Percentiles rank a stretch among this genome's conserved stretches.
These are phyloP conservation scores for Solanum hybrid DNA, from an alignment of 305 asterid species.

Conservation along the genomic window DNA sequence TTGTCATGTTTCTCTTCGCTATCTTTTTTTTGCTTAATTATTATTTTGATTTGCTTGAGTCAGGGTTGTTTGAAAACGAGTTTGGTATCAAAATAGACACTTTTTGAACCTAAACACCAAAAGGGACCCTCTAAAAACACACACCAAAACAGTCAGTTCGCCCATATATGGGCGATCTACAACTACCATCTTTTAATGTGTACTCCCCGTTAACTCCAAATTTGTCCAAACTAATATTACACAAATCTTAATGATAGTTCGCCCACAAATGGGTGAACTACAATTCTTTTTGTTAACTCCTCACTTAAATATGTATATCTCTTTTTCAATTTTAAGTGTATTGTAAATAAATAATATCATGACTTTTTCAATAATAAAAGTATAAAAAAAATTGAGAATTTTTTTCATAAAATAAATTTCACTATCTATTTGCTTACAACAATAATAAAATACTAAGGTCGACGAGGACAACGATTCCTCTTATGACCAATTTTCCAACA, in stretches of 20 bases:
- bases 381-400: too few relatives aligned
- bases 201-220: background rate
- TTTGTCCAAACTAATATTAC: background rate
- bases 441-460: background rate
- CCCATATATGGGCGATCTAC: background rate
- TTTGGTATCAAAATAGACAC: too few relatives aligned
- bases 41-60: background rate
- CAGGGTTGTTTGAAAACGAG: too few relatives aligned
- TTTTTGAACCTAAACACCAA: too few relatives aligned
- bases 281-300: background rate
- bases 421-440: background rate
- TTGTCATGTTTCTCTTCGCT: too few relatives aligned
- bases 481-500: background rate
- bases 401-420: background rate
- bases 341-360: background rate
- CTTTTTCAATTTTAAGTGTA: background rate
- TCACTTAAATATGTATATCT: background rate
- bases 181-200: too few relatives aligned
- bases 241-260: rapidly evolving
- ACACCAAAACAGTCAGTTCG: too few relatives aligned
- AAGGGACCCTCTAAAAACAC: background rate
- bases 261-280: background rate
- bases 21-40: too few relatives aligned
- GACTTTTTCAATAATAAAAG: background rate
- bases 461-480: rapidly evolving